Conservation (phyloP, 306 rosid species). For the Fragaria iinumae region DNA sequence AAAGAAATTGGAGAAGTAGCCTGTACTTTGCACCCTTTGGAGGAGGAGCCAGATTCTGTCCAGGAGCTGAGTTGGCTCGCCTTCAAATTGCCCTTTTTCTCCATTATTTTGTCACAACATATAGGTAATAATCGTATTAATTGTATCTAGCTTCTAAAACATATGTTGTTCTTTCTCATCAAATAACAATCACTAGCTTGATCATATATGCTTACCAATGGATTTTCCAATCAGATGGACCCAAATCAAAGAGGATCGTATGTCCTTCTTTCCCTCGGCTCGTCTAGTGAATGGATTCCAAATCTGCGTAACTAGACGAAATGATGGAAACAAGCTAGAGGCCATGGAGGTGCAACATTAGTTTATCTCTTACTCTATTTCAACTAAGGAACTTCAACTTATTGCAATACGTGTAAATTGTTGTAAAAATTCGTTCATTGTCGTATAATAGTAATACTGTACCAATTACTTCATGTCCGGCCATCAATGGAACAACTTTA, state of each 20-base stretch:
- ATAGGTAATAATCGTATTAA: conserved; percentile 34
- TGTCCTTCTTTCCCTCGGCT: conserved; percentile 95
- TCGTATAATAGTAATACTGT: too few species aligned
- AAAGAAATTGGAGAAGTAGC: conserved; percentile 85
- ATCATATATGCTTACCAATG: background rate
- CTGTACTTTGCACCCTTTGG: conserved; percentile 84
- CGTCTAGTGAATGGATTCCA: conserved; percentile 84
- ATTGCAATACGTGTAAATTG: background rate
- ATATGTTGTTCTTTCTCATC: background rate
- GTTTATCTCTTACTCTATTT: background rate
- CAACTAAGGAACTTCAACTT: too few species aligned
- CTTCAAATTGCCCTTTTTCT: conserved; percentile 90
- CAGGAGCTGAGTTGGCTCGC: conserved; percentile 90
- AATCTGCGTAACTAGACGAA: conserved; percentile 50
- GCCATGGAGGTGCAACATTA: background rate
- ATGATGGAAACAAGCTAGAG: conserved; percentile 4
- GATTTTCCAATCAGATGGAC: conserved; percentile 58
- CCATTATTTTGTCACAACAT: conserved; percentile 64
- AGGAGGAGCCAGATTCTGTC: conserved; percentile 93
- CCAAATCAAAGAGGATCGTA: conserved; percentile 70
- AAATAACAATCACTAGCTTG: background rate
- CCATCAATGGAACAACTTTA: too few species aligned
- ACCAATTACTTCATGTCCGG: too few species aligned
- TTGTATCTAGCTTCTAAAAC: background rate
- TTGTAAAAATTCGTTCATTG: too few species aligned